Conservation (phyloP, 495 filamentous ascomycete genomes). For the Lentithecium fluviatile region DNA sequence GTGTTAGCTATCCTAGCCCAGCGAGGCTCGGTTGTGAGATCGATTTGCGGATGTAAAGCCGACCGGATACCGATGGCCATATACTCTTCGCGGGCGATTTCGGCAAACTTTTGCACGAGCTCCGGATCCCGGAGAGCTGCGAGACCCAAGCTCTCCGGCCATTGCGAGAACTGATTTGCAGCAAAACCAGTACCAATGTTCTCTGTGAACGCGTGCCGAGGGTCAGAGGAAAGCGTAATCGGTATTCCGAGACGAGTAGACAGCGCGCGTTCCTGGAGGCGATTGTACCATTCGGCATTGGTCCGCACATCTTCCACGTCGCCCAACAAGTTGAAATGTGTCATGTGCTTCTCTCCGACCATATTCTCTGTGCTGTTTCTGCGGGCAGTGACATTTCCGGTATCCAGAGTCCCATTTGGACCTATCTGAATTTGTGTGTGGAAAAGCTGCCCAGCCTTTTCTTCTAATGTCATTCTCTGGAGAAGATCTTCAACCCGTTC, state of each 20-base stretch:
- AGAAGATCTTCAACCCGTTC: conserved; percentile 22
- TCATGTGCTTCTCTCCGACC: conserved; percentile 35
- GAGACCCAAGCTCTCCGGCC: conserved; percentile 21
- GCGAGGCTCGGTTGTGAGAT: conserved; percentile 43
- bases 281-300: conserved; percentile 35
- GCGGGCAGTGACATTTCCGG: neutral
- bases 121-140: conserved; percentile 17
- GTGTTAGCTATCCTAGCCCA: conserved; percentile 40
- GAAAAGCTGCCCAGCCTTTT: conserved; percentile 21
- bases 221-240: conserved; percentile 19
- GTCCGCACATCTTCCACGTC: conserved; percentile 40
- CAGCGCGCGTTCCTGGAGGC: conserved; percentile 6
- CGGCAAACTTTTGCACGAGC: conserved; percentile 15
- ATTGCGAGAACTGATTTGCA: conserved; percentile 11
- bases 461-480: conserved; percentile 16
- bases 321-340: conserved; percentile 35
- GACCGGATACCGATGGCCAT: conserved; percentile 32
- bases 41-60: conserved; percentile 45
- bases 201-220: conserved; percentile 16
- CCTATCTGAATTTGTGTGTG: conserved; percentile 22
- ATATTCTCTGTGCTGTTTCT: conserved; percentile 29
- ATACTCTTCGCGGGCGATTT: conserved; percentile 27
- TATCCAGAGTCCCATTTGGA: conserved; percentile 13
- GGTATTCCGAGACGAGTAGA: conserved; percentile 12
- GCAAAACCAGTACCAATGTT: conserved; percentile 12